Evolutionary conservation across 768 basidiomycete genomes (phyloP).

Genomic region (Suillus americanus): DNA sequence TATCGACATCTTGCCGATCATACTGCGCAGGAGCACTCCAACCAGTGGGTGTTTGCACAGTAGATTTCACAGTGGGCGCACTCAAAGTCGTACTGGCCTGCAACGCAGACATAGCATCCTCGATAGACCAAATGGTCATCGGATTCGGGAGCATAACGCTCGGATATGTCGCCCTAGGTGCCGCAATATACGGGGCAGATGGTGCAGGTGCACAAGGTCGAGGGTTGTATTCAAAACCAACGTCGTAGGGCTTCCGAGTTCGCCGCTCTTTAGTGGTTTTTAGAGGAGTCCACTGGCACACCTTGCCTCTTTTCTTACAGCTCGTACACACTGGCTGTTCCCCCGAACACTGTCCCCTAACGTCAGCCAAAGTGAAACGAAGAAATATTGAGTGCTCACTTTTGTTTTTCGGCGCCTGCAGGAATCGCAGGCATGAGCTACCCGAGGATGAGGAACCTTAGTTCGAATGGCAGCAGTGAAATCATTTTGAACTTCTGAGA

Average conservation of each 20-base stretch:
- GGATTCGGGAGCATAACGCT: not conserved
- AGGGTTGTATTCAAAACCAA: not conserved
- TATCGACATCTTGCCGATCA: not conserved
- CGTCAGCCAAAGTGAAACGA: not conserved
- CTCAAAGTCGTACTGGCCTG: not conserved
- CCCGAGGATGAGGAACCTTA: not conserved
- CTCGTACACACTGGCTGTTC: not conserved
- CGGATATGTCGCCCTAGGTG: not conserved
- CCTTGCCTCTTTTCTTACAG: not conserved
- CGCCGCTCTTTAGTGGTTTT: not conserved
- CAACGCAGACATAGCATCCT: not conserved
- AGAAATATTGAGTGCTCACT: not conserved
- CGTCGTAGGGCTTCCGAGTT: not conserved
- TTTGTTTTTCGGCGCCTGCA: slow-evolving; percentile 1
- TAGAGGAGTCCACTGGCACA: not conserved
- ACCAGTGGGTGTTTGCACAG: not conserved
- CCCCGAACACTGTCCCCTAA: not conserved
- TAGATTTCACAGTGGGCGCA: not conserved
- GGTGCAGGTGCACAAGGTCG: not conserved
- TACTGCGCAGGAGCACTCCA: not conserved
- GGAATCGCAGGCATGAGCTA: not conserved
- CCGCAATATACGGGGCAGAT: not conserved
- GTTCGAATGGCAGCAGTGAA: not conserved
- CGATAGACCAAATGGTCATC: not conserved
- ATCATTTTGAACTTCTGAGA: not conserved